These are phyloP conservation scores for Neurospora sp. DNA, from an alignment of 495 filamentous ascomycete species.

Conservation along the genomic window DNA sequence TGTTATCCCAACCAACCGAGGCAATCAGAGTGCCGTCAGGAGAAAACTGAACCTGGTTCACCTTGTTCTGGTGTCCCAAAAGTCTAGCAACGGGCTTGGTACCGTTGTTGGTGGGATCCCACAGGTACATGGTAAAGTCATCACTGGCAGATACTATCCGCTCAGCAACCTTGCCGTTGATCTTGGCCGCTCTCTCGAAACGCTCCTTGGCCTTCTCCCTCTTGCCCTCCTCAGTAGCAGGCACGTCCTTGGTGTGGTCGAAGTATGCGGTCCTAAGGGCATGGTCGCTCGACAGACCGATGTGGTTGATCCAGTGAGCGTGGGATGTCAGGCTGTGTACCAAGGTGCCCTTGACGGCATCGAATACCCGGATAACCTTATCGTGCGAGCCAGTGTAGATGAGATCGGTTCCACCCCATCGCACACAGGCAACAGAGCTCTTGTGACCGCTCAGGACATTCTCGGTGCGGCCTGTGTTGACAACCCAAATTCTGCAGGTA, in stretches of 20 bases:
- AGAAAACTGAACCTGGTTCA: conserved; percentile 92
- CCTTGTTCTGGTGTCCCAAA: conserved; percentile 87
- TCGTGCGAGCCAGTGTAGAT: conserved; percentile 66
- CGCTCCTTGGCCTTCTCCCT: conserved; percentile 65
- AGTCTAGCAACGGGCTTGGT: conserved; percentile 82
- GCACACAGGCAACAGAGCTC: conserved; percentile 76
- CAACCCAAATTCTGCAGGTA: conserved; percentile 84
- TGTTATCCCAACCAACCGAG: conserved; percentile 81
- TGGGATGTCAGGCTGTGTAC: conserved; percentile 72
- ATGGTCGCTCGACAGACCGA: conserved; percentile 87
- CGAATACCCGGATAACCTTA: conserved; percentile 89
- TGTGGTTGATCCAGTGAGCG: conserved; percentile 92
- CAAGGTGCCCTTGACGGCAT: conserved; percentile 64
- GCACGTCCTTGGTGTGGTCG: conserved; percentile 61
- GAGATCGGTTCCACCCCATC: conserved; percentile 82
- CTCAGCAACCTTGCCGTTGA: conserved; percentile 70
- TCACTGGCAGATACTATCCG: conserved; percentile 73
- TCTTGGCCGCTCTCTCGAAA: conserved; percentile 80
- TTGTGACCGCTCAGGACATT: conserved; percentile 81
- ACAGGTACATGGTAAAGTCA: conserved; percentile 94
- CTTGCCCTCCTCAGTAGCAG: conserved; percentile 58
- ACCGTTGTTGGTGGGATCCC: conserved; percentile 67
- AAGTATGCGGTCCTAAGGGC: conserved; percentile 81
- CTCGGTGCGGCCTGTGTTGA: conserved; percentile 65
- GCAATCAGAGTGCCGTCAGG: conserved; percentile 81